These are phyloP conservation scores for Heterobasidion occidentale DNA, from an alignment of 1,284 basidiomycete species.

Conservation along the genomic window DNA sequence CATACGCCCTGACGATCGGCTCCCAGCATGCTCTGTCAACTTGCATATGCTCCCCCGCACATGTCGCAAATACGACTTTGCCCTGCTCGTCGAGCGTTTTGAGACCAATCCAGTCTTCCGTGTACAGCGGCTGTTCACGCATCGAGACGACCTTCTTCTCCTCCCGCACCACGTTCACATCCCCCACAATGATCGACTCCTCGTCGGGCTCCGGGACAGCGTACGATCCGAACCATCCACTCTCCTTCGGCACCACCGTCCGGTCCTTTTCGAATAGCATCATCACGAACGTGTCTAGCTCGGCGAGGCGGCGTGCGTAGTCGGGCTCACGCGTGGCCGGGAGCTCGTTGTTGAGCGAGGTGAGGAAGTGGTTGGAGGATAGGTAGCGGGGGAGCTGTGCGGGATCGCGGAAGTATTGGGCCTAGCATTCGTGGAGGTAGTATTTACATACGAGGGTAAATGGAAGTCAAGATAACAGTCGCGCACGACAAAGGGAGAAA, in stretches of 20 bases:
- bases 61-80: slow-evolving; percentile 56
- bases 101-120: slow-evolving; percentile 86
- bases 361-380: slow-evolving; percentile 59
- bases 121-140: slow-evolving; percentile 70
- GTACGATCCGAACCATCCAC: slow-evolving; percentile 78
- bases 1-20: slow-evolving; percentile 38
- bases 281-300: slow-evolving; percentile 55
- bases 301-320: slow-evolving; percentile 52
- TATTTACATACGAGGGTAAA: neutral
- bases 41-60: slow-evolving; percentile 83
- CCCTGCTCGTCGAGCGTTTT: slow-evolving; percentile 66
- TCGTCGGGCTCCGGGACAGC: slow-evolving; percentile 21
- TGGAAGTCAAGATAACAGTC: too few species aligned
- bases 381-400: slow-evolving; percentile 68
- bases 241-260: slow-evolving; percentile 79
- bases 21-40: slow-evolving; percentile 54
- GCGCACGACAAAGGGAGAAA: neutral
- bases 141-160: slow-evolving; percentile 60
- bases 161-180: slow-evolving; percentile 5
- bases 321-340: slow-evolving; percentile 41
- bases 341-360: slow-evolving; percentile 72
- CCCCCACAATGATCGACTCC: neutral
- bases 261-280: slow-evolving; percentile 64
- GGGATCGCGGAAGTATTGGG: slow-evolving; percentile 92
- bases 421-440: slow-evolving; percentile 32